Conservation (phyloP, 1,284 basidiomycete genomes). For the Mycosarcoma mackinlayi region DNA sequence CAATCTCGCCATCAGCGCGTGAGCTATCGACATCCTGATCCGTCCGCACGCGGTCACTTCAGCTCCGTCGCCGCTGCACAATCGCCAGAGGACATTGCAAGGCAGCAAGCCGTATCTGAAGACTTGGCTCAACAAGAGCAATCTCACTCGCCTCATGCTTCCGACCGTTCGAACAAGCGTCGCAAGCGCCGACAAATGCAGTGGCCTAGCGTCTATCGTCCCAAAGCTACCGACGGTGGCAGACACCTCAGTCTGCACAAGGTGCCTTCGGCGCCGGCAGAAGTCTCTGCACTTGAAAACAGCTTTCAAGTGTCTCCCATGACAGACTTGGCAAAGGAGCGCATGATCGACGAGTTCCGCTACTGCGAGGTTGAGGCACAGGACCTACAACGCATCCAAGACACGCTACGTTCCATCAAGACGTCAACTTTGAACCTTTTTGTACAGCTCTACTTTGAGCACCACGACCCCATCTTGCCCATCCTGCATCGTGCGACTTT, state of each 20-base stretch:
- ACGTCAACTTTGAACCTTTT: constrained; percentile 8
- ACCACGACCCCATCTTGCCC: constrained; percentile 11
- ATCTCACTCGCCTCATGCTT: too few relatives aligned
- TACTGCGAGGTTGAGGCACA: constrained; percentile 14
- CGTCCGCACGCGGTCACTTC: not conserved
- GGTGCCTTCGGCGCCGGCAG: not conserved
- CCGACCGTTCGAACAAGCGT: constrained; percentile 1
- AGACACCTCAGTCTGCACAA: constrained; percentile 4
- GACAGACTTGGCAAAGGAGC: constrained; percentile 3
- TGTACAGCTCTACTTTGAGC: constrained; percentile 23
- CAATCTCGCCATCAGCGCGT: constrained; percentile 4
- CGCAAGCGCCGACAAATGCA: constrained; percentile 4
- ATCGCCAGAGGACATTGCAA: constrained; percentile 4
- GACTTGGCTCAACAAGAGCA: not conserved
- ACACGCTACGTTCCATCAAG: constrained; percentile 5
- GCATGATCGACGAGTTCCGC: constrained; percentile 10
- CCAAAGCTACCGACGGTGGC: constrained; percentile 6
- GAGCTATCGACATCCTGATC: constrained; percentile 1
- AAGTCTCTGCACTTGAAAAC: constrained; percentile 1
- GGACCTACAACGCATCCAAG: constrained; percentile 2
- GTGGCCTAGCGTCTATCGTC: constrained; percentile 6
- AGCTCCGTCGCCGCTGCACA: not conserved
- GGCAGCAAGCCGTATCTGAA: not conserved
- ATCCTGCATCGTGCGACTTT: constrained; percentile 22
- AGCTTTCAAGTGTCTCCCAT: constrained; percentile 1